Conservation (phyloP, 306 rosid species). For the Ziziphus jujuba region DNA sequence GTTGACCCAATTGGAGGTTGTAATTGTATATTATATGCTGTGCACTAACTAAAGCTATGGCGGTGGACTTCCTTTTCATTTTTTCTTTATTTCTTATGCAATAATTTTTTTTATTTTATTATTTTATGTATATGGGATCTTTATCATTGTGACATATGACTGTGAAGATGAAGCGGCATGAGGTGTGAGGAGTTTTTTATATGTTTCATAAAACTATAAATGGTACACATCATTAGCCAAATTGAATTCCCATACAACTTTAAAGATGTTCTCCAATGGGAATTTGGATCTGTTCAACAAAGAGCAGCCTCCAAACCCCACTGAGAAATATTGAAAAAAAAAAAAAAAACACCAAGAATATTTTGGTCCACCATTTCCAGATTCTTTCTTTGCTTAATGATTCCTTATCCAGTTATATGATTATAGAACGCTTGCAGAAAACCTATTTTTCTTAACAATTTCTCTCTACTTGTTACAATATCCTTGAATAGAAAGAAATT, state of each 20-base stretch:
- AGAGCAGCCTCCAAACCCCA: neutral
- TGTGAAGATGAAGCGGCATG: neutral
- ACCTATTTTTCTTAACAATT: too few relatives aligned
- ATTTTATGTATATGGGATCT: neutral
- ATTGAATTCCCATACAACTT: constrained; percentile 6
- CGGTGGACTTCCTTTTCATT: neutral
- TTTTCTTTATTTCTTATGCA: neutral
- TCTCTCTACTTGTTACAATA: too few relatives aligned
- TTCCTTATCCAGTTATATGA: neutral
- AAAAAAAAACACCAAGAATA: neutral
- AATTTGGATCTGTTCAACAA: constrained; percentile 8
- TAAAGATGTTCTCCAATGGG: neutral
- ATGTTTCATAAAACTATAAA: neutral
- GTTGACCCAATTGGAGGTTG: too few relatives aligned
- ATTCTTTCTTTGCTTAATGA: neutral
- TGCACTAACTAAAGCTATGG: too few relatives aligned
- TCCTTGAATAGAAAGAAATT: too few relatives aligned
- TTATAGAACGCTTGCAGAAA: neutral
- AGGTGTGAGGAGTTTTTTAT: neutral
- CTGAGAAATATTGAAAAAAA: neutral
- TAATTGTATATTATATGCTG: too few relatives aligned
- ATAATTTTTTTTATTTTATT: neutral
- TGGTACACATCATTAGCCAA: constrained; percentile 8
- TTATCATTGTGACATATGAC: neutral
- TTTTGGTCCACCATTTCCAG: neutral